phyloP scores from a whole-genome alignment of 805 yeast species.

The Pichia thaimueangensis region DNA sequence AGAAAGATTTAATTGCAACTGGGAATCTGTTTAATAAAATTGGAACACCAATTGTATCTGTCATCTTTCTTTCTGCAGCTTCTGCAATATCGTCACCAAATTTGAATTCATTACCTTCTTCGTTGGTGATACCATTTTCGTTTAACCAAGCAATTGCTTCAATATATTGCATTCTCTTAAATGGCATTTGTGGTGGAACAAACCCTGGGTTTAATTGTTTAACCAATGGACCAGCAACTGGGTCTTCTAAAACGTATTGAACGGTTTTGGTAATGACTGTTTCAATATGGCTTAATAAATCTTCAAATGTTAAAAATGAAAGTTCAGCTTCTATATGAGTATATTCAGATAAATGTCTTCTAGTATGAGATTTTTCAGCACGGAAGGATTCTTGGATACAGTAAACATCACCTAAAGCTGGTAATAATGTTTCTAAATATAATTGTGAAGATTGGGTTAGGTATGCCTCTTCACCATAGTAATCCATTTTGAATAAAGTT shows the following conservation, averaged over 20 bases:
- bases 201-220: conserved; percentile 91
- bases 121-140: conserved; percentile 91
- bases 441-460: conserved; percentile 96
- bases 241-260: conserved; percentile 77
- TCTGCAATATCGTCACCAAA: conserved; percentile 99
- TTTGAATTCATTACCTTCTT: conserved; percentile 86
- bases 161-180: conserved; percentile 84
- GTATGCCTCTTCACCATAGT: conserved; percentile 95
- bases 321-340: conserved; percentile 96
- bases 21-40: conserved; percentile 93
- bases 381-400: conserved; percentile 98
- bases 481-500: conserved; percentile 84
- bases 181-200: conserved; percentile 75
- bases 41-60: conserved; percentile 89
- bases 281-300: conserved; percentile 80
- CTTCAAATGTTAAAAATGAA: conserved; percentile 82
- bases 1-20: conserved; percentile 92
- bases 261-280: conserved; percentile 62
- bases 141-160: conserved; percentile 94
- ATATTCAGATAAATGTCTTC: conserved; percentile 95
- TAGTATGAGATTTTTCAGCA: conserved; percentile 97
- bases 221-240: conserved; percentile 84
- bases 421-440: conserved; percentile 92
- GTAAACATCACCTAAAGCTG: conserved; percentile 94
- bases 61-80: conserved; percentile 99